These are phyloP conservation scores for Euphorbia celastroides DNA, from an alignment of 441 rosid species.

Conservation along the genomic window DNA sequence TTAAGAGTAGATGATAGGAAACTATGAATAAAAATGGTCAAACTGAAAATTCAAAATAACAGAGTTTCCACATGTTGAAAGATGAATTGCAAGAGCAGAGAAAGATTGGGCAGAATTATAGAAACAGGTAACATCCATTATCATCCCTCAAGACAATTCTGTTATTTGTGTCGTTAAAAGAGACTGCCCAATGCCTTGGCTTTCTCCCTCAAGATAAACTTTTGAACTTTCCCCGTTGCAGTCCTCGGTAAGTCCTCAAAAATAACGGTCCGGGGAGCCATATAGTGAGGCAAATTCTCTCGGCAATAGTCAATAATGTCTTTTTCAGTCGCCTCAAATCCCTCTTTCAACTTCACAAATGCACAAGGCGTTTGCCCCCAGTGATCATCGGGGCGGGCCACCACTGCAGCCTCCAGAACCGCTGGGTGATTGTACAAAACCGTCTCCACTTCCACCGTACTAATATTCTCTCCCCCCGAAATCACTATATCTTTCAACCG, in stretches of 20 bases:
- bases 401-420: slow-evolving; percentile 69
- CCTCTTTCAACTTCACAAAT: slow-evolving; percentile 63
- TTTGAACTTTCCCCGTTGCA: slow-evolving; percentile 65
- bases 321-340: slow-evolving; percentile 27
- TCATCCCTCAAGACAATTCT: no score
- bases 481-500: slow-evolving; percentile 63
- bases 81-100: no score
- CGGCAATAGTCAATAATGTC: slow-evolving; percentile 50
- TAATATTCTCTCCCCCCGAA: slow-evolving; percentile 66
- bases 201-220: slow-evolving; percentile 49
- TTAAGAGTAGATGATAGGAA: no score
- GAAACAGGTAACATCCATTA: no score
- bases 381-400: slow-evolving; percentile 54
- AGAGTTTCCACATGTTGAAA: no score
- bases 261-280: slow-evolving; percentile 60
- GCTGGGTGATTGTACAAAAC: slow-evolving; percentile 54
- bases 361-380: slow-evolving; percentile 90
- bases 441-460: slow-evolving; percentile 71
- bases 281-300: slow-evolving; percentile 44
- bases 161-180: background rate
- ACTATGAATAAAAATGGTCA: no score
- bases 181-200: slow-evolving; percentile 69
- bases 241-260: slow-evolving; percentile 66
- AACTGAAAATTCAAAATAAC: no score
- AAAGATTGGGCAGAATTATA: no score